Percentiles rank a stretch among this genome's conserved stretches.
Evolutionary conservation across 208 protist species (phyloP).

Genomic region (Trichomonas vaginalis): DNA sequence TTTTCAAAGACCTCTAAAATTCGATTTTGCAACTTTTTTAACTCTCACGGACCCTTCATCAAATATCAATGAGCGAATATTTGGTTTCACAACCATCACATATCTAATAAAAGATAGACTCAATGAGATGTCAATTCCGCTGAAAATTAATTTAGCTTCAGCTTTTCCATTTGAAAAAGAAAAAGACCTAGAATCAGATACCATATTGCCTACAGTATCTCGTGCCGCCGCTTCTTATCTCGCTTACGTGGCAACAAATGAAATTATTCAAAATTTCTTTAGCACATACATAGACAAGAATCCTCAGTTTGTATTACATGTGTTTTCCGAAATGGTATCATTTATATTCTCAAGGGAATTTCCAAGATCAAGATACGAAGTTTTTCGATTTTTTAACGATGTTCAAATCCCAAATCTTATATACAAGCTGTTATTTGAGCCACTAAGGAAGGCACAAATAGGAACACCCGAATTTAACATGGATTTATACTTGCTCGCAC

Average conservation of each 20-base stretch:
- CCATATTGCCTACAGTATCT: neutral
- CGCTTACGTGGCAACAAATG: neutral
- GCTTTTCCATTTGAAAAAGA: neutral
- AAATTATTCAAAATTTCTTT: neutral
- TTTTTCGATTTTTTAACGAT: neutral
- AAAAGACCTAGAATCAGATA: neutral
- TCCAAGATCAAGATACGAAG: neutral
- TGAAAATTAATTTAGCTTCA: neutral
- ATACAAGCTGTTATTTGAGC: neutral
- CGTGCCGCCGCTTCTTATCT: neutral
- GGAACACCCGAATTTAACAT: neutral
- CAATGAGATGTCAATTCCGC: neutral
- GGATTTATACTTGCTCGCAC: neutral
- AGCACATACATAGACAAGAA: neutral
- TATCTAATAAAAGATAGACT: neutral
- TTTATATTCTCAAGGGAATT: neutral
- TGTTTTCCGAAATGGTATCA: neutral
- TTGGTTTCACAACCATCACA: neutral
- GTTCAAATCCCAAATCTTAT: neutral
- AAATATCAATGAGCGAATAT: neutral
- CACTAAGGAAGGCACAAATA: neutral
- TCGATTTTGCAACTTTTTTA: neutral
- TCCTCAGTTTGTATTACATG: neutral
- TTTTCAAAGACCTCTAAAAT: neutral
- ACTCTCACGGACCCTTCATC: neutral